Conservation (phyloP, 1,284 basidiomycete genomes). For the Cutaneotrichosporon dermatis region DNA sequence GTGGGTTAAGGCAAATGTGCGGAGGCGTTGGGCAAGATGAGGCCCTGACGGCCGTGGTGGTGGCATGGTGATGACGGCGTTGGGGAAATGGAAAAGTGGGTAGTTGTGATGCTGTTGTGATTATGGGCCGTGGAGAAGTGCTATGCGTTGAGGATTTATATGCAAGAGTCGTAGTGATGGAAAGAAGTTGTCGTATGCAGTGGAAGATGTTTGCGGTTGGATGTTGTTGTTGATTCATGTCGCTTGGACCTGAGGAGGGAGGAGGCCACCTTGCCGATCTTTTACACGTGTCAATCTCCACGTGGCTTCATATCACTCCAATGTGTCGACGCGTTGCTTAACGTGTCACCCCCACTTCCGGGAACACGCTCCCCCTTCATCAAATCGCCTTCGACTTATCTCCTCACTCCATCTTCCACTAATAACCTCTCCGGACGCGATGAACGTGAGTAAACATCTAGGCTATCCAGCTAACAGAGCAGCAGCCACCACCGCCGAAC, state of each 20-base stretch:
- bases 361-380: background rate
- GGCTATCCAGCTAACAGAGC: background rate
- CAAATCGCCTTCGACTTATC: background rate
- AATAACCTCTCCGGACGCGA: background rate
- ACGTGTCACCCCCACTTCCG: background rate
- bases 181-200: too few relatives aligned
- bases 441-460: conserved; percentile 5
- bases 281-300: too few relatives aligned
- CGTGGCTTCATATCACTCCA: too few relatives aligned
- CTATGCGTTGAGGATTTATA: too few relatives aligned
- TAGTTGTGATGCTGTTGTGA: too few relatives aligned
- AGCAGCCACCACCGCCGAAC: conserved; percentile 3
- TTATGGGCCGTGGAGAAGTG: too few relatives aligned
- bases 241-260: too few relatives aligned
- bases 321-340: background rate
- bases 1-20: conserved; percentile 30
- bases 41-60: conserved; percentile 25
- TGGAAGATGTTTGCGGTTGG: too few relatives aligned
- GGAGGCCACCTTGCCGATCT: too few relatives aligned
- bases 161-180: too few relatives aligned
- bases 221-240: too few relatives aligned
- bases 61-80: conserved; percentile 12
- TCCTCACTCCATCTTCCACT: background rate
- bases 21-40: conserved; percentile 34
- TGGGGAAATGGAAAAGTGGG: too few relatives aligned